phyloP scores from a whole-genome alignment of 129 eudicot genomes.

The Escallonia rubra region DNA sequence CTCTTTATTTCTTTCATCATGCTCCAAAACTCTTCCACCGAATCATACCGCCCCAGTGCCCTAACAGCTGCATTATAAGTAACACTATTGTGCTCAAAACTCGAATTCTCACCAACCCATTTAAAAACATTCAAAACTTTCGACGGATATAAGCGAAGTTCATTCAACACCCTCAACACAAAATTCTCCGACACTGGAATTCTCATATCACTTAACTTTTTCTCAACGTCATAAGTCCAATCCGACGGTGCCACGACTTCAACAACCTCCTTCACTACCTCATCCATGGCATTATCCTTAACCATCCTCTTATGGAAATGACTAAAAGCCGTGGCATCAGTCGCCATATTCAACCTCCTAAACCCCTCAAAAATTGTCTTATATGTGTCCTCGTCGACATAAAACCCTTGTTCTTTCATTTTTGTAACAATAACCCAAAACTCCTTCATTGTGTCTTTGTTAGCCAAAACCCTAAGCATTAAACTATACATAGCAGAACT shows the following conservation, averaged over 20 bases:
- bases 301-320: slow-evolving; percentile 47
- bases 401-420: slow-evolving; percentile 78
- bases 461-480: slow-evolving; percentile 58
- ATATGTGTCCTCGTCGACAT: slow-evolving; percentile 55
- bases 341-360: slow-evolving; percentile 37
- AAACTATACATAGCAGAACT: slow-evolving; percentile 58
- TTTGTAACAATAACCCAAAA: slow-evolving; percentile 61
- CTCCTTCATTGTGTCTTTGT: slow-evolving; percentile 42
- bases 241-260: slow-evolving; percentile 28
- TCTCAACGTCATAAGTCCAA: slow-evolving; percentile 63
- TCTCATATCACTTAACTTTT: slow-evolving; percentile 37
- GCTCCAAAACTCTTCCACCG: slow-evolving; percentile 60
- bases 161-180: slow-evolving; percentile 59
- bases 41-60: slow-evolving; percentile 56
- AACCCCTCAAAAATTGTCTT: slow-evolving; percentile 28
- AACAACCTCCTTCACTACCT: slow-evolving; percentile 49
- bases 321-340: slow-evolving; percentile 39
- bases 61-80: slow-evolving; percentile 72
- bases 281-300: slow-evolving; percentile 37
- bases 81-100: slow-evolving; percentile 39
- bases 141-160: slow-evolving; percentile 36
- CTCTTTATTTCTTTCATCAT: slow-evolving; percentile 55
- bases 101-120: slow-evolving; percentile 45
- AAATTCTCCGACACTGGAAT: slow-evolving; percentile 49
- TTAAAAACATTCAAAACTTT: slow-evolving; percentile 59